Base-by-base conservation (phyloP, 2,329 filamentous ascomycete genomes). In the Aspergillus awamori region DNA sequence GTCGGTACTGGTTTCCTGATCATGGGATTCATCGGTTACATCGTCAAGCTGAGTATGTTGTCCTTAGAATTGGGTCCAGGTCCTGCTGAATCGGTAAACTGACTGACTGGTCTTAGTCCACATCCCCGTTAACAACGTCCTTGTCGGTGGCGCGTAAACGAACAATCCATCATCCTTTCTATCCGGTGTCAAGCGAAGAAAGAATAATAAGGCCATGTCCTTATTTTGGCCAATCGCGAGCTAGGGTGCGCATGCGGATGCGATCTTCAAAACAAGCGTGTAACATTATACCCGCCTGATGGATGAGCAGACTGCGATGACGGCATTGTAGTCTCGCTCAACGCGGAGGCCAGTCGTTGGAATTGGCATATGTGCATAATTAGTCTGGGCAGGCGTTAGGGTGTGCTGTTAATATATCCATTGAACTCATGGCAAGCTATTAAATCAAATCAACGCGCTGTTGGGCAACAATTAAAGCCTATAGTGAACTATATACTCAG, bases 1-100 rank as follows among this genome's bases (percentile, higher is more conserved):
- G 84, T 86, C 55, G 84, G 83, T 66, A 83, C 85, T 72, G 84
- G 84, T 2, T 86, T 86, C 74, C 72, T 86, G 58, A 83, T 86
- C 63, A 86, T 86, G 84, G 75, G 64, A 11, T 74, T 82, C 53
- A 86, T 86, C 67, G 84, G 84, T 62, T 86, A 86, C 74, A 79
- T 86, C 59, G 83, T 86, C 66, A 86, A 86, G 77, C 75, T 86
- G 74, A 86, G 84, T 86, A 71, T 65, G 82, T 77, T 24, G 17
- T 48, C 43, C 53, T 43, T 58, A 10, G 30, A 3, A 26, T 20
- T 26, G 20, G 45, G 11, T 13, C 13, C 13, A 36, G 4, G 10
- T 10, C 13, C 13, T n/a, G n/a, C 10, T 30, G 6, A 7, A 5
- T 28, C 11, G 45, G 45, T 49, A 8, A 13, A 10, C 13, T 51